These are phyloP conservation scores for Aspergillus persii DNA, from an alignment of 2,329 filamentous ascomycete genomes.

Conservation along the genomic window DNA sequence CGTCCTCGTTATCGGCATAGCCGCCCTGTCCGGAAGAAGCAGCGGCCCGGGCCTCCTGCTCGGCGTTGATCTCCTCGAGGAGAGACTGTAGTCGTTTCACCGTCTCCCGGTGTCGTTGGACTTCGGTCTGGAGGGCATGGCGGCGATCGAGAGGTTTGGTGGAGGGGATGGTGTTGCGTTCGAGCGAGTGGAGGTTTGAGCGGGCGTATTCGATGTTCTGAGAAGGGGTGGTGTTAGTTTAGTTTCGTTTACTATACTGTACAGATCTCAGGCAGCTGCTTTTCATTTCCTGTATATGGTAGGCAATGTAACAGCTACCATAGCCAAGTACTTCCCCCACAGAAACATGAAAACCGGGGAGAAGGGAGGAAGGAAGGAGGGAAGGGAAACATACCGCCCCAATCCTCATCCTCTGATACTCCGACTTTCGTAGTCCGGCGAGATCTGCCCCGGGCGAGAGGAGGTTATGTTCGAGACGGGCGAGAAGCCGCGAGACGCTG, in stretches of 20 bases:
- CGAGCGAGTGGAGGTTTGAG: constrained; percentile 40
- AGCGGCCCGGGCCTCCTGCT: constrained; percentile 16
- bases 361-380: neutral
- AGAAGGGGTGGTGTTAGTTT: neutral
- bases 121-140: constrained; percentile 40
- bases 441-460: constrained; percentile 39
- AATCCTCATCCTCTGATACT: constrained; percentile 44
- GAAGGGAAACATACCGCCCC: constrained; percentile 31
- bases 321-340: neutral
- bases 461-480: constrained; percentile 44
- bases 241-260: neutral
- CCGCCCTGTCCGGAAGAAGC: neutral
- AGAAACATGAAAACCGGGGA: too few relatives aligned
- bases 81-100: constrained; percentile 33
- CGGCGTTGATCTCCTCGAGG: constrained; percentile 32
- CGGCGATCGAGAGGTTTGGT: constrained; percentile 40
- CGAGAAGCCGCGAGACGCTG: constrained; percentile 42
- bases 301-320: too few relatives aligned
- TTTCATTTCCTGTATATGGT: too few relatives aligned
- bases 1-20: constrained; percentile 12
- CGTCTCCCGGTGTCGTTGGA: constrained; percentile 37
- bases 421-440: constrained; percentile 36
- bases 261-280: too few relatives aligned
- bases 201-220: constrained; percentile 48
- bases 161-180: constrained; percentile 39